Evolutionary conservation across 129 eudicot genomes (phyloP), one percentile per base, ranked within the genome.

Genomic region (Calendula officinalis): DNA sequence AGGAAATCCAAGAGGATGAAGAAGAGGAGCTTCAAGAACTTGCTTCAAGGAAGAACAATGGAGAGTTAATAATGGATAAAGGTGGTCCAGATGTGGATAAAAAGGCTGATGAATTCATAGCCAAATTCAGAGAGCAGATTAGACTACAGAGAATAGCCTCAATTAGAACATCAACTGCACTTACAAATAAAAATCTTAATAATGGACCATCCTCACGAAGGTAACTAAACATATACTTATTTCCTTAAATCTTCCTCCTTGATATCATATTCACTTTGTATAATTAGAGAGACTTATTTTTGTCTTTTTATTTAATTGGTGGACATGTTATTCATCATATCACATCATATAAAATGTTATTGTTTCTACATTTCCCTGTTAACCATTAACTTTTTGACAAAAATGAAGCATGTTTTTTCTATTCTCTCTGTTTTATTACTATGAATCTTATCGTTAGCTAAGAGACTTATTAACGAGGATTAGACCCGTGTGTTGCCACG

Each of bases 51-150:
- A 47, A 37, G 33, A 52, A 41, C 51, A 12, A 47, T 13, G 30
- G 34, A 22, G 51, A 64, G 12, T 22, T n/a, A 12, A 17, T 37
- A 54, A 14, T 62, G 57, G 62, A 77, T 39, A 56, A 60, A 42
- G 75, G n/a, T 37, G 56, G 42, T 15, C 95, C 88, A 14, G 96
- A 91, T 70, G 98, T 91, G 64, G 95, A 91, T 66, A 91, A 85
- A 77, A 91, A 91, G 45, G 98, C 98, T 41, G 98, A 91, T 75
- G 98, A 91, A 67, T 91, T 91, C 70, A 91, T 91, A 64, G 98
- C 98, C 4, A 91, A 91, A 55, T 91, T 91, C 69, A 77, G 98
- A 43, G 98, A 91, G 78, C 98, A 91, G 68, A 91, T 91, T 59
- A 86, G 96, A 62, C 86, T 82, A n/a, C 98, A 91, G 76, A 81